These are phyloP conservation scores for Triticum aestivum DNA, from an alignment of 176 grass and related monocot genomes.

Conservation along the genomic window IWGSC_CS_RefSeq_v2.1 NC_057808.1:52469433-52469932, in stretches of 20 bases:
- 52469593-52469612: constrained; percentile 7
- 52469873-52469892: constrained; percentile 44
- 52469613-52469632: constrained; percentile 64
- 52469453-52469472: not conserved
- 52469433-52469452: no score
- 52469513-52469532: not conserved
- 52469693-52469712: constrained; percentile 52
- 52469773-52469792: constrained; percentile 45
- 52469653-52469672: constrained; percentile 41
- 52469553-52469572: not conserved
- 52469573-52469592: not conserved
- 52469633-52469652: constrained; percentile 51
- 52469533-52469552: not conserved
- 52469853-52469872: constrained; percentile 38
- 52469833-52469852: not conserved
- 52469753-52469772: constrained; percentile 36
- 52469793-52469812: not conserved
- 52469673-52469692: constrained; percentile 50
- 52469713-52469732: constrained; percentile 35
- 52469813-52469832: not conserved
- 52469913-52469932: constrained; percentile 60
- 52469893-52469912: constrained; percentile 65
- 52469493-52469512: not conserved
- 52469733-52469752: constrained; percentile 25
- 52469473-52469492: not conserved